Conservation (phyloP, 2,329 filamentous ascomycete genomes). For the Fusarium anguioides region DNA sequence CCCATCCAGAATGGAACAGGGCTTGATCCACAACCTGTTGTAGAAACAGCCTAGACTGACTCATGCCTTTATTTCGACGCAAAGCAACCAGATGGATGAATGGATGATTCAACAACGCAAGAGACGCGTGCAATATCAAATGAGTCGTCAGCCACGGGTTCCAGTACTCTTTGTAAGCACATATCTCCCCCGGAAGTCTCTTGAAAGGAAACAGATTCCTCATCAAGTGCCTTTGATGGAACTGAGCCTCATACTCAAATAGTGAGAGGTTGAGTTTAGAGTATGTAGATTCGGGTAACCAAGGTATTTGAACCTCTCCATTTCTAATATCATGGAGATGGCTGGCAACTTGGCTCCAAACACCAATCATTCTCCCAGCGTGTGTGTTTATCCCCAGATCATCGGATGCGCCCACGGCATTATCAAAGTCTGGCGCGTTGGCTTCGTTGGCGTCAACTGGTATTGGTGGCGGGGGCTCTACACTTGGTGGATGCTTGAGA, state of each 20-base stretch:
- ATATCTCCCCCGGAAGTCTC: background rate
- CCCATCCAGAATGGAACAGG: slow-evolving; percentile 10
- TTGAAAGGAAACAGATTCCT: slow-evolving; percentile 14
- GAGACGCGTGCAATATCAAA: slow-evolving; percentile 8
- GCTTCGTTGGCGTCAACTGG: background rate
- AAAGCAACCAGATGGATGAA: slow-evolving; percentile 14
- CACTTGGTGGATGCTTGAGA: background rate
- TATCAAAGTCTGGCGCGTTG: slow-evolving; percentile 2
- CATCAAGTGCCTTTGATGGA: slow-evolving; percentile 14
- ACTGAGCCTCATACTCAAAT: slow-evolving; percentile 16
- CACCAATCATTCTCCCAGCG: background rate
- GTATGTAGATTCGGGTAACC: slow-evolving; percentile 12
- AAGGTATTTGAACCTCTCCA: slow-evolving; percentile 2
- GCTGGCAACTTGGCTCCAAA: slow-evolving; percentile 4
- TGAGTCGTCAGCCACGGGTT: slow-evolving; percentile 15
- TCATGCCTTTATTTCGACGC: background rate
- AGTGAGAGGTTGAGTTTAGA: slow-evolving; percentile 10
- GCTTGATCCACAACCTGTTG: slow-evolving; percentile 21
- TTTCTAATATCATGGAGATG: slow-evolving; percentile 4
- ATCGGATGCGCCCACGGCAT: background rate
- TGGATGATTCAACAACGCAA: slow-evolving; percentile 10
- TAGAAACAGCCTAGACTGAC: slow-evolving; percentile 4
- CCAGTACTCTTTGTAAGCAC: slow-evolving; percentile 1
- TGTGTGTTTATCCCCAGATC: slow-evolving; percentile 6
- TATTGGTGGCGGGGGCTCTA: background rate